Base-by-base conservation (phyloP, 768 basidiomycete species). In the Calocybe cyanea region DNA sequence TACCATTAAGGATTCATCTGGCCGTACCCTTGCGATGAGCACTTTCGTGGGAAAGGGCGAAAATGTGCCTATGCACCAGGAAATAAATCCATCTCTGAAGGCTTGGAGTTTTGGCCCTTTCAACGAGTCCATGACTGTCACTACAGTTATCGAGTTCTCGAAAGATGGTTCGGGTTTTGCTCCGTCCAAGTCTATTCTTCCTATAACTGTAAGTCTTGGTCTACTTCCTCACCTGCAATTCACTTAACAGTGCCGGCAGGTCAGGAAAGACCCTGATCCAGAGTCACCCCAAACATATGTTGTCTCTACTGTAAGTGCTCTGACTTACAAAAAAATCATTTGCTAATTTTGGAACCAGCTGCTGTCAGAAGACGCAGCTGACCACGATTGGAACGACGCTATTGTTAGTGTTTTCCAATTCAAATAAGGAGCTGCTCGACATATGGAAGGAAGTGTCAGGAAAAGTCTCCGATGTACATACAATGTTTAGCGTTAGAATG, bases 51-150 rank as follows among this genome's bases (percentile, higher is more conserved):
- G 51, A 3, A 32, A 3, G 1, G 51, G 47, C 13, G 31, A 41
- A 0, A 52, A 49, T 30, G 24, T 30, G 7, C 43, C 43, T 20
- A 45, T 43, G 32, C 8, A 2, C 10, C 39, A 46, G 41, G 47
- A 52, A 32, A 17, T 37, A 13, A 45, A 52, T 11, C 7, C 11
- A 1, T 3, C 30, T 8, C 15, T 36, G 10, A 8, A 17, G n/a
- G 15, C 40, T 31, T 49, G 40, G 43, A 24, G 36, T 24, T 49
- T 45, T 19, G 51, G 51, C 19, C 51, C 51, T 20, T 49, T 49
- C 46, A n/a, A 25, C 13, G 46, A 48, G 38, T 7, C 17, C 9
- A 39, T 41, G 28, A 28, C 20, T 4, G 2, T 52, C 8, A 25
- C n/a, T 24, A 35, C 45, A 24, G 3, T 18, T 30, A 38, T 52